Base-by-base conservation (phyloP, 75 land plant species). In the Cryptomeria japonica region DNA sequence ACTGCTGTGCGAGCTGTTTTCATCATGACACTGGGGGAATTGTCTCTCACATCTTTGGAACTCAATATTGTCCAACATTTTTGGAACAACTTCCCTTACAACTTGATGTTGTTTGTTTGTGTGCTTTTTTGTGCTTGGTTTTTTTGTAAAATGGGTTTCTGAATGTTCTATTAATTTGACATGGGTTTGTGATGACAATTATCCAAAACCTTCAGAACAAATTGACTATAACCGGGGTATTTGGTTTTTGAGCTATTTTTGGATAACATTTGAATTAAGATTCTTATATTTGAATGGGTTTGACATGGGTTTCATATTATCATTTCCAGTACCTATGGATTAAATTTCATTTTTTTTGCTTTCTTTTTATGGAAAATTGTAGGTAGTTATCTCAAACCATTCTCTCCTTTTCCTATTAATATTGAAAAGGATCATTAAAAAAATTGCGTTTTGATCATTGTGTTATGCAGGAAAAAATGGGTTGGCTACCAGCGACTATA, bases 401-500 rank as follows among this genome's bases (percentile, higher is more conserved):
- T 77, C 49, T 31, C 15, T 73, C 12, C 22, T 7, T 25, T 58
- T 58, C n/a, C 19, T 86, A 6, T 53, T 64, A 1, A 25, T 70
- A 64, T 28, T 61, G 25, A 22, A 38, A 22, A 47, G 28, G 14
- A 7, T 25, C 41, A 39, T 79, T 39, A 39, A 79, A 14, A 37
- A 39, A 8, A 1, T 22, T 22, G 11, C 42, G 31, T 64, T 28
- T 64, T 64, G 9, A 79, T 79, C 87, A 86, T 88, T 28, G 42
- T 86, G 80, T 37, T 16, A 47, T 56, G 61, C 55, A 70, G 82
- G 86, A 25, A 58, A 36, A 84, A 91, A 15, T 78, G 84, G 31
- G 84, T 75, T 86, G 31, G 84, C 61, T 86, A 36, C 85, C 32
- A 3, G 19, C 18, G 72, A 87, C 36, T 46, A 88, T 87, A 90